Evolutionary conservation across 1,284 basidiomycete genomes (phyloP), one percentile per base, ranked within the genome.

Genomic region (Gymnopus androsaceus): DNA sequence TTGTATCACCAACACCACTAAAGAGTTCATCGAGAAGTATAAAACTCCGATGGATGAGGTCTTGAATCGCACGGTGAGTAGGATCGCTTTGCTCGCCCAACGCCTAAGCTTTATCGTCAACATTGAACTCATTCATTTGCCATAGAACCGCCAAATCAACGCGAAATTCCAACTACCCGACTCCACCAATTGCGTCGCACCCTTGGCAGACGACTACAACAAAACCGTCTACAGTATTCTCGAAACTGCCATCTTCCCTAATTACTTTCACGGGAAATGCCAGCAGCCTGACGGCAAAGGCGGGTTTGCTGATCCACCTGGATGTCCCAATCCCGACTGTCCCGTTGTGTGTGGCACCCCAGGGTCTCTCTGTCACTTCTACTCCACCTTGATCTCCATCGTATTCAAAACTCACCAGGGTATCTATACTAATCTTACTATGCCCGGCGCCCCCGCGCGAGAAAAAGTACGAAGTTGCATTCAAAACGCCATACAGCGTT

Each of bases 301-400:
- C 21, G 25, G 34, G 3, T 14, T 50, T 47, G 69, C 77, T 53
- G 78, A 84, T 25, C 88, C 87, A 12, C 52, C 71, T 4, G 89
- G 88, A 27, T 91, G 89, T 63, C 88, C 88, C 2, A 87, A 90
- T 63, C 87, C 88, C 28, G 82, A 89, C 66, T 90, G 88, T 66
- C 81, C 85, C 31, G 79, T 88, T 56, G 80, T 88, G 41, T 90
- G 88, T 62, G 88, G 88, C 64, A 90, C 88, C 5, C 86, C 88
- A n/a, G 88, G 88, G 14, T 90, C 87, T 6, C 71, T 90, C 62
- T 79, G 85, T 6, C 85, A 89, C 69, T 87, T 83, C 72, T 90
- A 78, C 68, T 54, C 72, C 9, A 75, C 64, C 25, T 72, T 90
- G 27, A 65, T 72, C 37, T 70, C 63, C 55, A 79, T 85, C 64